Conservation (phyloP, 2,329 filamentous ascomycete genomes). For the Diplodia seriata region DNA sequence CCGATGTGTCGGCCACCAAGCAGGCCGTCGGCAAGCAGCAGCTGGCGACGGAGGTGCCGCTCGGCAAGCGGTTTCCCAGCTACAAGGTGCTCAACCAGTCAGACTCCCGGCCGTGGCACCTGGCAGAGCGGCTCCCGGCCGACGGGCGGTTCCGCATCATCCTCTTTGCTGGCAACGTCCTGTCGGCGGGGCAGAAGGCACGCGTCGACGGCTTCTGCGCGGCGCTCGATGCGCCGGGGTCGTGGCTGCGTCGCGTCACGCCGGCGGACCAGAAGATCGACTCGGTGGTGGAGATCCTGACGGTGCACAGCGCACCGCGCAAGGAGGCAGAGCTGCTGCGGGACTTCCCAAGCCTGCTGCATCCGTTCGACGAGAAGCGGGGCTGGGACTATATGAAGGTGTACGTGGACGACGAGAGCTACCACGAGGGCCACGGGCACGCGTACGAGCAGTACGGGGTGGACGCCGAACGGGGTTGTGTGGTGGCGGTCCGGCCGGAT, state of each 20-base stretch:
- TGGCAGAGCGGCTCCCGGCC: constrained; percentile 63
- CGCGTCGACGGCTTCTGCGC: constrained; percentile 59
- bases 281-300: constrained; percentile 65
- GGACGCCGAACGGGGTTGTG: constrained; percentile 60
- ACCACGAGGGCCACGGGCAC: constrained; percentile 53
- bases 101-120: constrained; percentile 63
- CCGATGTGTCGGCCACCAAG: constrained; percentile 46
- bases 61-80: constrained; percentile 66
- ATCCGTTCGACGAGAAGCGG: constrained; percentile 50
- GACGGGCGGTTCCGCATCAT: constrained; percentile 66
- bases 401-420: constrained; percentile 56
- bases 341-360: constrained; percentile 53
- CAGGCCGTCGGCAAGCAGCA: constrained; percentile 45
- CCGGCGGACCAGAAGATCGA: constrained; percentile 50
- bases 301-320: constrained; percentile 64
- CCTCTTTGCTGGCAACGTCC: constrained; percentile 68
- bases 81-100: constrained; percentile 67
- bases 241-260: constrained; percentile 56
- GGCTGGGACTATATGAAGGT: constrained; percentile 54
- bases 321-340: constrained; percentile 51
- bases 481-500: constrained; percentile 70
- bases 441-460: constrained; percentile 67
- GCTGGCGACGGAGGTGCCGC: constrained; percentile 55
- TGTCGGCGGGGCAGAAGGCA: constrained; percentile 50
- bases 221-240: constrained; percentile 46